These are phyloP conservation scores for Yarrowia sp. DNA, from an alignment of 805 yeast genomes.

Conservation along the genomic window DNA sequence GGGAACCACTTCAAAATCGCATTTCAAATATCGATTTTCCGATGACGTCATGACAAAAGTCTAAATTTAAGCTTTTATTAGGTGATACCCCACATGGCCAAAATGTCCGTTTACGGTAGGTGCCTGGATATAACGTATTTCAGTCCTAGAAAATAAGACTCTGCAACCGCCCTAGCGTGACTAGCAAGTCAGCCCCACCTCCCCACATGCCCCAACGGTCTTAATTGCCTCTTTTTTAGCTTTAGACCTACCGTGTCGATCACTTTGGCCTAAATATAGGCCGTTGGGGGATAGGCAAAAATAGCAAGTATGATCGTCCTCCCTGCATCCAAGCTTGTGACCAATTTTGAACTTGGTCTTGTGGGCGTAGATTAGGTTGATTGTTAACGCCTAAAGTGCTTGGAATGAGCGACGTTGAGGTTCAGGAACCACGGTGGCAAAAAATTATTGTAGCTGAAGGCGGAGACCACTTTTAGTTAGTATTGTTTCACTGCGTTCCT, in stretches of 20 bases:
- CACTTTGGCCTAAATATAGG: background rate
- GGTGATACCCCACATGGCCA: background rate
- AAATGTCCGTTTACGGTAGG: background rate
- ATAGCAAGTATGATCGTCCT: slow-evolving; percentile 1
- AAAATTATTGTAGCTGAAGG: too few species aligned
- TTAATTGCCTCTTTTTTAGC: background rate
- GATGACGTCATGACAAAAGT: background rate
- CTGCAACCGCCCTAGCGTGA: too few species aligned
- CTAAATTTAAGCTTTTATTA: background rate
- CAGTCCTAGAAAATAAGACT: background rate
- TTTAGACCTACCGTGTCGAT: background rate
- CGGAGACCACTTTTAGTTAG: too few species aligned
- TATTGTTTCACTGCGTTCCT: background rate
- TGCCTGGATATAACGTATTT: background rate
- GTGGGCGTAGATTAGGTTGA: background rate
- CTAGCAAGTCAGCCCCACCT: background rate
- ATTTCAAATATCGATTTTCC: background rate
- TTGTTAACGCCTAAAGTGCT: background rate
- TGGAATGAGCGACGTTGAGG: background rate
- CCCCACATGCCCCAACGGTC: background rate
- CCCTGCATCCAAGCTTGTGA: slow-evolving; percentile 2
- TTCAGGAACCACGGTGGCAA: too few species aligned
- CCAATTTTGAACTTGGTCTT: too few species aligned
- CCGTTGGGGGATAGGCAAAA: too few species aligned
- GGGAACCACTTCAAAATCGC: background rate